Evolutionary conservation across 495 filamentous ascomycete genomes (phyloP), one percentile per base, ranked within the genome.

Genomic region (Penicillium macrosclerotiorum): DNA sequence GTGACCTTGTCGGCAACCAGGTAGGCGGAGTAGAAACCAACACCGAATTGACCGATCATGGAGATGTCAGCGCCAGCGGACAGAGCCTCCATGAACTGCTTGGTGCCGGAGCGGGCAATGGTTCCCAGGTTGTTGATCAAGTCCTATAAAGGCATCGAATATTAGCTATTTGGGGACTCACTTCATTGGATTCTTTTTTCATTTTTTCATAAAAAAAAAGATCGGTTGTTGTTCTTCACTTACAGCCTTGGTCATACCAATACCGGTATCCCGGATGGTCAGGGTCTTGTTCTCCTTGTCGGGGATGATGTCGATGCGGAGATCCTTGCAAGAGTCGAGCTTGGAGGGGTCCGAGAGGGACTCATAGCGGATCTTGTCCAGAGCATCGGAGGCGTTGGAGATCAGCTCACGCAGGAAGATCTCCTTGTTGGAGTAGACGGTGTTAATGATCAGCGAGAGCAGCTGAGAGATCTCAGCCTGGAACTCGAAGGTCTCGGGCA

Each of bases 401-500:
- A 98, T 87, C 59, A 98, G 69, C 72, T 98, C 93, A 83, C 93
- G 80, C 57, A 98, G 76, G 84, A 97, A 98, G 73, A 98, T 98
- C 77, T 96, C 93, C 83, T 98, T 98, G 82, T 98, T 98, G 54
- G 91, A 96, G 84, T 98, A 98, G 77, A 98, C 93, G 49, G 93
- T 97, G 86, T 98, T 98, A 79, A 98, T 97, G 75, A 98, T 97
- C 64, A 98, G 84, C 51, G 86, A 90, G 65, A 98, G 87, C 42
- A 98, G 88, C 89, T 98, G 93, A 84, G 90, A 95, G 72, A 97
- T 97, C 86, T 96, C 92, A 86, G 91, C 92, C 84, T 98, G 93
- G 79, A 98, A 98, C 84, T 96, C 90, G 78, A 96, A 96, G 48
- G 89, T 94, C 78, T 96, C 87, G 52, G 90, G 71, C 90, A 94